Conservation (phyloP, 768 basidiomycete species). For the Boletus reticulatus region DNA sequence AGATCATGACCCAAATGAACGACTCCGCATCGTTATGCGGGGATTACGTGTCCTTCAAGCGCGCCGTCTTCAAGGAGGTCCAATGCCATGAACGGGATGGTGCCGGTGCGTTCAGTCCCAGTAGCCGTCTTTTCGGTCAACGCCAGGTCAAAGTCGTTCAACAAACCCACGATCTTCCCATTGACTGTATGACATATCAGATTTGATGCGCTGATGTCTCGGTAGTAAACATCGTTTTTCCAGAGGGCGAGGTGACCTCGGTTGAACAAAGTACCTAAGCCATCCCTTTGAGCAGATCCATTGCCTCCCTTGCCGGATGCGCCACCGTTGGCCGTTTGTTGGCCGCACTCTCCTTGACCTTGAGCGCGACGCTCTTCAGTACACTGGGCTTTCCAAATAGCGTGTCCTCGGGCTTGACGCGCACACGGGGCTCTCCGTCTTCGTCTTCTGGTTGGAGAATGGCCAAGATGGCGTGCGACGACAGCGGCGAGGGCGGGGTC, state of each 20-base stretch:
- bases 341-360: conserved; percentile 65
- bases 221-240: background rate
- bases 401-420: conserved; percentile 29
- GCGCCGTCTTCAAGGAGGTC: too few species aligned
- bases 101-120: too few species aligned
- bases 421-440: conserved; percentile 1
- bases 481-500: conserved; percentile 62
- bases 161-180: background rate
- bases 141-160: conserved; percentile 1
- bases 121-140: background rate
- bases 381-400: conserved; percentile 65
- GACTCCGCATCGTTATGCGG: too few species aligned
- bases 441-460: conserved; percentile 50
- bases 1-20: too few species aligned
- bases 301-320: conserved; percentile 79
- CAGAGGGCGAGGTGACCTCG: background rate
- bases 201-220: background rate
- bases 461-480: conserved; percentile 59
- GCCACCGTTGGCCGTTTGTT: conserved; percentile 72
- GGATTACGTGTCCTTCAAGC: too few species aligned
- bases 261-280: too few species aligned
- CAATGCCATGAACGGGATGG: too few species aligned
- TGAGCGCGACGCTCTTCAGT: conserved; percentile 64
- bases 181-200: background rate
- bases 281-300: conserved; percentile 57